Evolutionary conservation across 1,284 basidiomycete species (phyloP), one percentile per base, ranked within the genome.

Genomic region (Fomitopsis palustris): DNA sequence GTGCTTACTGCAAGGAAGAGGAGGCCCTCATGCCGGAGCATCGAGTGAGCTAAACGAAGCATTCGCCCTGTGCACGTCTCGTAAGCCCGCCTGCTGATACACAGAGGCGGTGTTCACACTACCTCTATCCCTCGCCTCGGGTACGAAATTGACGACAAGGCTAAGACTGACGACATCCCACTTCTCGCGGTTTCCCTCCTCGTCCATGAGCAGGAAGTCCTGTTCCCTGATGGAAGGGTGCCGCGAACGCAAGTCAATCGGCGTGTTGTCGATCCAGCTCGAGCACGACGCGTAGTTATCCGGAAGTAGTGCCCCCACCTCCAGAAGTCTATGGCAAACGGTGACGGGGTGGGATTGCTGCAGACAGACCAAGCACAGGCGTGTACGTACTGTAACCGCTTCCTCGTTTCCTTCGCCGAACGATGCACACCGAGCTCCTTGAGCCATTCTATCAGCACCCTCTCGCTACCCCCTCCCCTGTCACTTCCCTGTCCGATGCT

Each of bases 71-170:
- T 10, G 33, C 54, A 27, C 16, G 41, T 6, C 23, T 7, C n/a
- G 19, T 43, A 43, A 43, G 41, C 41, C 23, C 35, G 16, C 35
- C 12, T 37, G 12, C 12, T 9, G 4, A 23, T 43, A 5, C 25
- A 29, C 29, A 27, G n/a, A 27, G 14, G 25, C 2, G 3, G 16
- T 9, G 33, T 29, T 42, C 43, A n/a, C 19, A 62, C 77, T 56
- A 92, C 93, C 93, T 85, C 93, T 75, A 57, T 92, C 85, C 55
- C 76, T 75, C 0, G 88, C 76, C 33, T 86, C 82, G n/a, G 90
- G 87, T 0, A 93, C 91, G 70, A 95, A 96, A 68, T 96, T 96
- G 3, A 96, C 72, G 4, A 96, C 93, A 31, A 96, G 75, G 67
- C 92, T 94, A 31, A 94, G 81, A 70, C 91, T 93, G 60, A 95